A percentile compares a stretch with the other conserved stretches of the same genome.
phyloP scores from a whole-genome alignment of 768 basidiomycete genomes.

The Hebeloma cylindrosporum region DNA sequence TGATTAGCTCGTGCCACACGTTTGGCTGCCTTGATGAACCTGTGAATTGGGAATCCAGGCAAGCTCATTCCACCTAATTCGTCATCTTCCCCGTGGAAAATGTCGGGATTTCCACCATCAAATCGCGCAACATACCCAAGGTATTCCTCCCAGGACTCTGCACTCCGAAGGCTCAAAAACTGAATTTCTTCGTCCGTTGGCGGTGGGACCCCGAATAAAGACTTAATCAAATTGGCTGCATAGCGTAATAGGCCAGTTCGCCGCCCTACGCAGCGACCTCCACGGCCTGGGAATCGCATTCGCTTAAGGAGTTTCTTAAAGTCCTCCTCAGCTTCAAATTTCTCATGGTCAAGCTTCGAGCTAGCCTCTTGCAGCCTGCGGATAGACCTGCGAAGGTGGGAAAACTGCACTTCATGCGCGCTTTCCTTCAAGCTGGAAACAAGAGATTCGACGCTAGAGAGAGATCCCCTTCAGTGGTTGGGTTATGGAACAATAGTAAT shows the following conservation, averaged over 20 bases:
- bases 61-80: slow-evolving; percentile 1
- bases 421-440: slow-evolving; percentile 24
- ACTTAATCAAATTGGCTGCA: slow-evolving; percentile 36
- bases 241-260: slow-evolving; percentile 21
- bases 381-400: slow-evolving; percentile 47
- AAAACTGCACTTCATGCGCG: slow-evolving; percentile 35
- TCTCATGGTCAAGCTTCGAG: slow-evolving; percentile 57
- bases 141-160: slow-evolving; percentile 35
- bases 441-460: slow-evolving; percentile 51
- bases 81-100: slow-evolving; percentile 10
- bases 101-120: slow-evolving; percentile 1
- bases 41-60: slow-evolving; percentile 36
- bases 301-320: slow-evolving; percentile 48
- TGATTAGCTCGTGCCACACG: slow-evolving; percentile 60
- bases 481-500: not conserved
- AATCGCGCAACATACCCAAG: slow-evolving; percentile 23
- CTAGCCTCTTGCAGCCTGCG: slow-evolving; percentile 49
- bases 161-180: slow-evolving; percentile 18
- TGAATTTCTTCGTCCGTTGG: slow-evolving; percentile 25
- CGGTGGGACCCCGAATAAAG: slow-evolving; percentile 38
- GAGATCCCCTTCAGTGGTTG: not conserved
- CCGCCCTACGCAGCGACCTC: slow-evolving; percentile 22
- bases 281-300: slow-evolving; percentile 29
- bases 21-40: slow-evolving; percentile 57
- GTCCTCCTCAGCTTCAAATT: slow-evolving; percentile 49